Evolutionary conservation across 257 asterid species (phyloP).

Genomic region (Anisodus tanguticus): DNA sequence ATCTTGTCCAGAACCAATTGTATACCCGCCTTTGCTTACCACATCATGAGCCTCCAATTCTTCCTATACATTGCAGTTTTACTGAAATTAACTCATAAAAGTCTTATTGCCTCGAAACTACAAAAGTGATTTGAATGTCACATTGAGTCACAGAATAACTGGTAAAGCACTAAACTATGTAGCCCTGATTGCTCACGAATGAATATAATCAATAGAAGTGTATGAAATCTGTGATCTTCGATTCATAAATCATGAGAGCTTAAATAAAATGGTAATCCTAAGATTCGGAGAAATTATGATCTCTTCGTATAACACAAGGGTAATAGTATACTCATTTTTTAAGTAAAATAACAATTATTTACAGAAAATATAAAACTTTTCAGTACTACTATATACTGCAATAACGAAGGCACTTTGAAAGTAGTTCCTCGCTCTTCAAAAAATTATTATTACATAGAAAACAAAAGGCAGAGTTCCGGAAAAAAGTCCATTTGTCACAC

Average conservation of each 20-base stretch:
- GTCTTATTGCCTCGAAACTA: slow-evolving; percentile 6
- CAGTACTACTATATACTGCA: background rate
- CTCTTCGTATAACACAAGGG: no score
- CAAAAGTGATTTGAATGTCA: background rate
- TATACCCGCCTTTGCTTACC: slow-evolving; percentile 94
- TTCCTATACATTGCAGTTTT: slow-evolving; percentile 58
- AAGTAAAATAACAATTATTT: background rate
- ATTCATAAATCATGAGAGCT: background rate
- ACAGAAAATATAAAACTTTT: background rate
- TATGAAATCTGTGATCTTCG: background rate
- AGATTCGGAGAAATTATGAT: no score
- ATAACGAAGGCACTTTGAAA: background rate
- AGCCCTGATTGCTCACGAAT: background rate
- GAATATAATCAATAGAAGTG: background rate
- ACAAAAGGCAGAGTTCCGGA: background rate
- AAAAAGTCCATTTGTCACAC: background rate
- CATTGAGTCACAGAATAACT: background rate
- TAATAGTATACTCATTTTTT: background rate
- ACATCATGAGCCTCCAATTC: slow-evolving; percentile 92
- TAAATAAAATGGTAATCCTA: background rate
- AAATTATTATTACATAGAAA: background rate
- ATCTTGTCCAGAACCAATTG: slow-evolving; percentile 96
- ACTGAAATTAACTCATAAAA: background rate
- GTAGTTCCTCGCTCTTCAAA: background rate
- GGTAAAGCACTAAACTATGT: background rate